Percentiles rank a stretch among this genome's conserved stretches.
Evolutionary conservation across 495 filamentous ascomycete species (phyloP).

Genomic region (Rhypophila decipiens): DNA sequence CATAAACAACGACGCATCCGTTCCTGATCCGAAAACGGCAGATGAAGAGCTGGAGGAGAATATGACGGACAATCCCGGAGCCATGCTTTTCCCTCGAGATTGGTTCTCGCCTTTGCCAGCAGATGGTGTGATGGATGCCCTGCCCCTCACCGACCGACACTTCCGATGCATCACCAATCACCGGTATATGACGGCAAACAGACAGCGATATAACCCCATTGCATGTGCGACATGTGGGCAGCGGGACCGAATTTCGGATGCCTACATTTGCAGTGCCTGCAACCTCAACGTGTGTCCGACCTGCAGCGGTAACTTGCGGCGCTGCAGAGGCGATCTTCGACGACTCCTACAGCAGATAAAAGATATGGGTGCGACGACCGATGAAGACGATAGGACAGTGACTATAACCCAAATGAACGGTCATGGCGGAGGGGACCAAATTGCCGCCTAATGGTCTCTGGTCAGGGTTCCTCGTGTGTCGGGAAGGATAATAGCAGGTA

Average conservation of each 20-base stretch:
- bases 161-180: conserved; percentile 21
- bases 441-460: too few species aligned
- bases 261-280: conserved; percentile 25
- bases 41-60: conserved; percentile 10
- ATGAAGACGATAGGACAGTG: neutral
- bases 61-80: conserved; percentile 22
- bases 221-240: conserved; percentile 22
- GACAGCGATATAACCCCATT: conserved; percentile 21
- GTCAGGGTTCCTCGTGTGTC: too few species aligned
- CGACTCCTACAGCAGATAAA: conserved; percentile 11
- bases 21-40: neutral
- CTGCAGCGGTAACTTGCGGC: conserved; percentile 10
- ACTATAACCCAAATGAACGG: neutral
- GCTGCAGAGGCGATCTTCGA: conserved; percentile 13
- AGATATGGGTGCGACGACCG: neutral
- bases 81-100: conserved; percentile 21
- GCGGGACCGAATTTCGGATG: conserved; percentile 19
- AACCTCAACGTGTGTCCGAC: conserved; percentile 17
- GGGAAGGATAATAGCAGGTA: too few species aligned
- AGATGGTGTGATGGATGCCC: conserved; percentile 17
- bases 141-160: conserved; percentile 17
- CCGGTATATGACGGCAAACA: conserved; percentile 21
- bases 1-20: neutral
- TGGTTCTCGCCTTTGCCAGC: conserved; percentile 19
- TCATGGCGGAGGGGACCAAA: neutral